These are phyloP conservation scores for Fennellomyces sp. DNA, from an alignment of 371 early-diverging fungal genomes.

Conservation along the genomic window DNA sequence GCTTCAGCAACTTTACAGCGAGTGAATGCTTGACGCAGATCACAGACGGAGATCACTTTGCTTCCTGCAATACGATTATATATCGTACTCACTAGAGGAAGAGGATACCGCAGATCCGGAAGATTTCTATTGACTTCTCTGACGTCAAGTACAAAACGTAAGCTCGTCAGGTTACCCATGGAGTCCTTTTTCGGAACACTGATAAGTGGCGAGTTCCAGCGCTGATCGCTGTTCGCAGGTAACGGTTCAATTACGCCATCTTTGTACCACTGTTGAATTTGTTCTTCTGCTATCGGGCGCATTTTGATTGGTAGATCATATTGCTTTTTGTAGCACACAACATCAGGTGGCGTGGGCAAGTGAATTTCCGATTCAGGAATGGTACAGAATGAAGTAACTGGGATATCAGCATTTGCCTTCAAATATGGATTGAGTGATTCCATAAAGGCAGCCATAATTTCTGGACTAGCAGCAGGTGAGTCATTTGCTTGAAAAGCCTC, in stretches of 20 bases:
- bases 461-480: conserved; percentile 11
- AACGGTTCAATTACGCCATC: conserved; percentile 5
- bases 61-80: conserved; percentile 14
- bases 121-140: conserved; percentile 19
- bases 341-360: conserved; percentile 11
- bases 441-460: conserved; percentile 6
- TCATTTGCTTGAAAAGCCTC: conserved; percentile 18
- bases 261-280: conserved; percentile 6
- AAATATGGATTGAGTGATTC: conserved; percentile 3
- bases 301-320: conserved; percentile 8
- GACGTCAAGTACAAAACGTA: conserved; percentile 23
- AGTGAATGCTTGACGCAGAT: too few species aligned
- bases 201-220: conserved; percentile 26
- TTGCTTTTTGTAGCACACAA: conserved; percentile 6
- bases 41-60: conserved; percentile 28
- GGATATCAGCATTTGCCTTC: conserved; percentile 10
- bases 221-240: not conserved
- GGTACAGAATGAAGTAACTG: conserved; percentile 15
- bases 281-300: not conserved
- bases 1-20: too few species aligned
- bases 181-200: conserved; percentile 28
- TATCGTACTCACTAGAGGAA: conserved; percentile 27
- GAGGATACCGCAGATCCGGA: conserved; percentile 14
- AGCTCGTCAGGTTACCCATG: conserved; percentile 8
- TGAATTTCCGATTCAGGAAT: conserved; percentile 17